These are phyloP conservation scores for Ceratobasidium theobromae DNA, from an alignment of 1,284 basidiomycete genomes.

Conservation along the genomic window DNA sequence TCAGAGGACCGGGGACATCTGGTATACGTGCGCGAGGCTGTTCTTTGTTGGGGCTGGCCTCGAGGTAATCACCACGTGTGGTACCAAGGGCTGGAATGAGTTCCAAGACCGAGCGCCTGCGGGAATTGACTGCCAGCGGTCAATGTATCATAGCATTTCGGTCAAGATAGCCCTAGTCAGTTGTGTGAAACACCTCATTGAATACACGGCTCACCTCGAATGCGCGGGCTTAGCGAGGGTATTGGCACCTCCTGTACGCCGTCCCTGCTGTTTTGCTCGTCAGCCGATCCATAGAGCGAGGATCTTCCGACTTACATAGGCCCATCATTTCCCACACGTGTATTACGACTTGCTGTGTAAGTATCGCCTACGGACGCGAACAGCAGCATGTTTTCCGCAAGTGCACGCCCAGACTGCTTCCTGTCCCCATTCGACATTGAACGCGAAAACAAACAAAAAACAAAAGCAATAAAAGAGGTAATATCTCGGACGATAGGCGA, in stretches of 20 bases:
- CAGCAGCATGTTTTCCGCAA: neutral
- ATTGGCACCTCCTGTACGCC: neutral
- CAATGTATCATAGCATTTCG: too few relatives aligned
- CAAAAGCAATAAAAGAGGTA: neutral
- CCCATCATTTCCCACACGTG: neutral
- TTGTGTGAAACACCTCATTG: neutral
- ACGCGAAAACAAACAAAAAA: neutral
- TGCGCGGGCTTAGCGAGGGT: neutral
- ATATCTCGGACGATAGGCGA: neutral
- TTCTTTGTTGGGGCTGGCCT: neutral
- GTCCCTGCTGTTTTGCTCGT: neutral
- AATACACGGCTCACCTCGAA: neutral
- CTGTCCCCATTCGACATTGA: neutral
- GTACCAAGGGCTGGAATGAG: neutral
- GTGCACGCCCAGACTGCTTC: neutral
- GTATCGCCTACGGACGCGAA: neutral
- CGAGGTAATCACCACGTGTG: slow-evolving; percentile 19
- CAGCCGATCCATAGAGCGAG: neutral
- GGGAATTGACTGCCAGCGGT: neutral
- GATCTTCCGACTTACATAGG: neutral
- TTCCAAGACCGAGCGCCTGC: slow-evolving; percentile 1
- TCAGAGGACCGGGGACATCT: neutral
- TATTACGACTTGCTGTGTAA: neutral
- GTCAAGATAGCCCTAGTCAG: too few relatives aligned
- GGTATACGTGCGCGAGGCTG: neutral